Evolutionary conservation across 257 asterid species (phyloP).

Genomic region (Mentha longifolia): DNA sequence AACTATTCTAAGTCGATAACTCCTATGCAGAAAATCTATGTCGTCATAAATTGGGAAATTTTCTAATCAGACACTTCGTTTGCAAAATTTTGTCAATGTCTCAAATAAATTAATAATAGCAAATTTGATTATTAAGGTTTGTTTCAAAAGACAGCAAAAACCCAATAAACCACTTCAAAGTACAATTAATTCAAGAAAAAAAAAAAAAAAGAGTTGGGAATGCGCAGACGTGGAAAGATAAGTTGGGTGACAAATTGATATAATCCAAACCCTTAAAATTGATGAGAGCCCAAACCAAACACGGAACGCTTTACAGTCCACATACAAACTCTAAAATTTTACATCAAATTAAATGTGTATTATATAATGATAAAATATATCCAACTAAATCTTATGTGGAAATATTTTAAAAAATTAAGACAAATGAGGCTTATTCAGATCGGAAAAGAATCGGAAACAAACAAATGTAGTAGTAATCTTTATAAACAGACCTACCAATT

Average conservation of each 20-base stretch:
- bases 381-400: no score
- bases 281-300: conserved; percentile 21
- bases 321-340: background rate
- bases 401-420: no score
- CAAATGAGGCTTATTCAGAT: no score
- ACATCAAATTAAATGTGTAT: no score
- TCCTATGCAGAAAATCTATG: background rate
- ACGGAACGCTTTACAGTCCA: conserved; percentile 14
- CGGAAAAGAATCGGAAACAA: no score
- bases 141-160: no score
- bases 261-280: background rate
- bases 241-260: background rate
- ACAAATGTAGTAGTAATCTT: no score
- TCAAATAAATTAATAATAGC: background rate
- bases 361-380: no score
- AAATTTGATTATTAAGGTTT: no score
- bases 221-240: conserved; percentile 32
- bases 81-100: no score
- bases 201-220: background rate
- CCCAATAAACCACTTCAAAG: background rate
- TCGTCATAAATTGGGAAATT: background rate
- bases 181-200: background rate
- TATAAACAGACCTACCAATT: no score
- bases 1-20: background rate
- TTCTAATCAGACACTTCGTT: background rate